A percentile compares a stretch with the other conserved stretches of the same genome.
phyloP scores from a whole-genome alignment of 169 alveolate species.

The Babesia bovis region DNA sequence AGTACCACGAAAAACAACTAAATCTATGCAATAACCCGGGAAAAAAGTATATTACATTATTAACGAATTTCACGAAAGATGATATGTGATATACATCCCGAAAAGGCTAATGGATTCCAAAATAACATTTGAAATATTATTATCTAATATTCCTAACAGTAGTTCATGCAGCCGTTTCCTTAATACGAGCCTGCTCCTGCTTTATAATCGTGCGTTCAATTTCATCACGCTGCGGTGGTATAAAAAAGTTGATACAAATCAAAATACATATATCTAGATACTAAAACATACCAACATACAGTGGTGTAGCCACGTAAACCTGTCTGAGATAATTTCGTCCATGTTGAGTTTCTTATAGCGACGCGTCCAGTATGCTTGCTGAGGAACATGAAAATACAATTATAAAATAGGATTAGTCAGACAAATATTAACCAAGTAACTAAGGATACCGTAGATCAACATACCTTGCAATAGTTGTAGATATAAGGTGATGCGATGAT shows the following conservation, averaged over 20 bases:
- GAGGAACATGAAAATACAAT: not conserved
- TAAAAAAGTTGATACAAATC: not conserved
- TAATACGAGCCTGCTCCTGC: slow-evolving; percentile 32
- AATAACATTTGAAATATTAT: too few species aligned
- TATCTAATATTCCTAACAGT: too few species aligned
- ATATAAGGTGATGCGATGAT: slow-evolving; percentile 29
- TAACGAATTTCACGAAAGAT: too few species aligned
- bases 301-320: slow-evolving; percentile 79
- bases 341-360: slow-evolving; percentile 71
- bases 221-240: slow-evolving; percentile 44
- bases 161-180: too few species aligned
- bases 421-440: not conserved
- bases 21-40: too few species aligned
- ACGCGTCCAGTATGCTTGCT: slow-evolving; percentile 77
- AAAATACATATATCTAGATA: not conserved
- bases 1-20: too few species aligned
- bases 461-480: slow-evolving; percentile 16
- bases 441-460: too few species aligned
- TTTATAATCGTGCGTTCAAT: slow-evolving; percentile 55
- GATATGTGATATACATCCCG: too few species aligned
- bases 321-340: slow-evolving; percentile 78
- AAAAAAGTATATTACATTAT: too few species aligned
- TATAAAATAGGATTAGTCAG: not conserved
- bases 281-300: slow-evolving; percentile 73
- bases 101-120: too few species aligned